Base-by-base conservation (phyloP, 768 basidiomycete species). In the Suillus occidentalis region DNA sequence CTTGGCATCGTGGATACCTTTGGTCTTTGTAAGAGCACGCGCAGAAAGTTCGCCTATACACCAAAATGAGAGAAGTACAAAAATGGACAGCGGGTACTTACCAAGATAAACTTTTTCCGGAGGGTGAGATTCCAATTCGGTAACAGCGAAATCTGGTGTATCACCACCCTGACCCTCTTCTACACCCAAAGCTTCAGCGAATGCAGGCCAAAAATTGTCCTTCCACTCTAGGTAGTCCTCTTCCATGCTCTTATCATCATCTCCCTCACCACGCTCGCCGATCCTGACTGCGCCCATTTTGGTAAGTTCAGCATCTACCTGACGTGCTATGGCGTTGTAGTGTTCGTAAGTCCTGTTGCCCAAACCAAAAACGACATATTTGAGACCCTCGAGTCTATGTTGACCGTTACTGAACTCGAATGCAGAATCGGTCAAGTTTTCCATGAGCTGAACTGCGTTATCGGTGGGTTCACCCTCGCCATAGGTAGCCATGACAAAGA, bases 151-250 rank as follows among this genome's bases (percentile, higher is more conserved):
- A 82, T 99, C 97, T 47, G 97, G 87, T 34, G 91, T 87, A 74
- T 99, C 97, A 60, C 94, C 95, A 60, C 94, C 94, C 70, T 95
- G 95, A 43, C 97, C 97, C 76, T 98, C 97, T 76, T 98, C 96
- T 60, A 97, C 94, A 61, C 85, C 84, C 85, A 98, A 85, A 25
- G 85, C 85, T 63, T 82, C 76, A n/a, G 95, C 84, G 66, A 99
- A 93, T 6, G 88, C 87, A 20, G 91, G 89, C 92, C 95, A 99
- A 95, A 99, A 96, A 70, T 84, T 85, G 73, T 99, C 97, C 77
- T 99, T 99, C 97, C 97, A 99, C 71, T 94, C 95, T 14, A 99
- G 86, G 76, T 99, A 99, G 77, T 99, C 97, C 80, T 99, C 97
- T 76, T 99, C 97, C 96, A 99, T 98, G 74, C 92, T 95, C 83